A percentile compares a stretch with the other conserved stretches of the same genome.
phyloP scores from a whole-genome alignment of 2,329 filamentous ascomycete genomes.

The Trichoderma sp. region DNA sequence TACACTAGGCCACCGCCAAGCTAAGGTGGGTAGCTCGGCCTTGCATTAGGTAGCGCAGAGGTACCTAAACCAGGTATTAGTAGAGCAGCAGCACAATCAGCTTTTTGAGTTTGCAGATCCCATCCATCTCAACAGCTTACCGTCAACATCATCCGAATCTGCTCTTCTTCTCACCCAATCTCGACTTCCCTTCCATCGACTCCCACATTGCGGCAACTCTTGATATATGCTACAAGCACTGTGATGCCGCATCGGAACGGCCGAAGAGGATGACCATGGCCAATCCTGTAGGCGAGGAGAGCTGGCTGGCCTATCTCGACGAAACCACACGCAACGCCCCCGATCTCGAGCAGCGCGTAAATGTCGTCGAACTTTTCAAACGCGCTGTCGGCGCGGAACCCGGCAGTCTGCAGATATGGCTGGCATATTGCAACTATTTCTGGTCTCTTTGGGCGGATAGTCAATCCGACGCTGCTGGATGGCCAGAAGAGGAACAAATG shows the following conservation, averaged over 20 bases:
- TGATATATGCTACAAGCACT: constrained; percentile 8
- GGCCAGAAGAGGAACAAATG: constrained; percentile 65
- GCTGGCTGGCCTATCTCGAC: constrained; percentile 74
- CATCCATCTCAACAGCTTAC: background rate
- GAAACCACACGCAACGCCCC: constrained; percentile 62
- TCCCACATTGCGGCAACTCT: background rate
- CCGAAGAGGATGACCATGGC: constrained; percentile 38
- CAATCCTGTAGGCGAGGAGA: constrained; percentile 68
- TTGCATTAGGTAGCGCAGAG: background rate
- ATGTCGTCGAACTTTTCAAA: constrained; percentile 69
- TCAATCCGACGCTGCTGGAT: constrained; percentile 51
- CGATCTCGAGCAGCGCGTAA: constrained; percentile 64
- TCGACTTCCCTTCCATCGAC: background rate
- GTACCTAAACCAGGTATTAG: background rate
- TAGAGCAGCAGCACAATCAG: background rate
- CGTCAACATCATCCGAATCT: background rate
- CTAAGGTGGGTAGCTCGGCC: background rate
- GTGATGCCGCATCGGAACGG: constrained; percentile 28
- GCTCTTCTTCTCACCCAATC: background rate
- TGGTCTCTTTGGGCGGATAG: constrained; percentile 66
- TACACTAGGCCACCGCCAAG: background rate
- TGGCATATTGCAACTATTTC: constrained; percentile 75
- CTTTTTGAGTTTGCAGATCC: constrained; percentile 1
- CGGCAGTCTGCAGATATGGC: constrained; percentile 71
- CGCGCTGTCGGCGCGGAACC: constrained; percentile 69